phyloP scores from a whole-genome alignment of 148 eudicot species.

The Silene conica region DNA sequence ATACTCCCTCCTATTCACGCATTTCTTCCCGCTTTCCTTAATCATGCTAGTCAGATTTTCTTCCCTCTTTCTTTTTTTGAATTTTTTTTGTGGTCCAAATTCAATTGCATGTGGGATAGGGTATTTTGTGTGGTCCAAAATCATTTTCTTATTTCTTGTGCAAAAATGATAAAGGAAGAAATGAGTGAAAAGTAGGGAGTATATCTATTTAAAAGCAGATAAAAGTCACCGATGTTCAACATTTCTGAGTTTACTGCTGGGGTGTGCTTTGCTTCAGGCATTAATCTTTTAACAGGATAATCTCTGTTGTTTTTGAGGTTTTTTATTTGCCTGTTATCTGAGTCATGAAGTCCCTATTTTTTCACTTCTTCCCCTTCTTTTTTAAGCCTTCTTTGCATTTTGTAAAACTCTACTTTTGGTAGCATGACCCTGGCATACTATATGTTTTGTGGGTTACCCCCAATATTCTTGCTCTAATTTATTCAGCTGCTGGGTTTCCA shows the following conservation, averaged over 20 bases:
- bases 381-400: background rate
- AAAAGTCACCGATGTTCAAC: background rate
- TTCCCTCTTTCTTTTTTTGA: no score
- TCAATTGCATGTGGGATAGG: no score
- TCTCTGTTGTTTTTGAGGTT: background rate
- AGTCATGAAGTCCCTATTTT: background rate
- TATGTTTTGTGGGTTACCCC: background rate
- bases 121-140: no score
- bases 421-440: conserved; percentile 1
- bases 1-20: no score
- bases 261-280: background rate
- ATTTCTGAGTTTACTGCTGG: background rate
- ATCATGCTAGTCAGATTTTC: no score
- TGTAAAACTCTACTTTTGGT: background rate
- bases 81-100: no score
- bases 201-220: background rate
- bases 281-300: background rate
- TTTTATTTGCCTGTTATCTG: background rate
- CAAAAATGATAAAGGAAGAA: no score
- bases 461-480: conserved; percentile 4
- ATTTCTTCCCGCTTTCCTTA: no score
- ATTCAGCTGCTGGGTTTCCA: conserved; percentile 27
- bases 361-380: background rate
- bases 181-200: no score
- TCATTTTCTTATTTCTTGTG: no score